phyloP scores from a whole-genome alignment of 345 rosid genomes.

The Cardamine chenopodiifolia region DNA sequence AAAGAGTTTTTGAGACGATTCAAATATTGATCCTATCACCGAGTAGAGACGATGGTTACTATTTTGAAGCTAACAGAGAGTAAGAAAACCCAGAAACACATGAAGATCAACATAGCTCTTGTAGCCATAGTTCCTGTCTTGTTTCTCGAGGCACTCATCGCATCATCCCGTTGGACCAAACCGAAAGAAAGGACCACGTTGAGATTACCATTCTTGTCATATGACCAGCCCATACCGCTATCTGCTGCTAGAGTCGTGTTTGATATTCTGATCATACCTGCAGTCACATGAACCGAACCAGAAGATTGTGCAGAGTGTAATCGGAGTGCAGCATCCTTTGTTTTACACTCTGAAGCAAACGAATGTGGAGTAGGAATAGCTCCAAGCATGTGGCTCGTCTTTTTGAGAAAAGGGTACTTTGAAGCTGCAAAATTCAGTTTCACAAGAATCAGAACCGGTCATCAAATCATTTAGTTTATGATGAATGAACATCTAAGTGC shows the following conservation, averaged over 20 bases:
- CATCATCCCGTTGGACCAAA: conserved; percentile 46
- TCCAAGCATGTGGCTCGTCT: conserved; percentile 81
- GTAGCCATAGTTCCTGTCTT: conserved; percentile 50
- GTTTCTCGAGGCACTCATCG: conserved; percentile 16
- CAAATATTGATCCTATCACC: conserved; percentile 44
- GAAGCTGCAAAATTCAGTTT: conserved; percentile 48
- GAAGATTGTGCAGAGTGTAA: conserved; percentile 72
- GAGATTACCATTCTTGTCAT: conserved; percentile 69
- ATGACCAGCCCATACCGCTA: conserved; percentile 61
- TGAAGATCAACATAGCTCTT: conserved; percentile 53
- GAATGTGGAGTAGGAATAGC: conserved; percentile 77
- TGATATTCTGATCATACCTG: conserved; percentile 90
- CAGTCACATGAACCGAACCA: conserved; percentile 78
- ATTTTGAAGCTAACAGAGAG: conserved; percentile 70
- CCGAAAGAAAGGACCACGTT: conserved; percentile 63
- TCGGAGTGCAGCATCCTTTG: conserved; percentile 66
- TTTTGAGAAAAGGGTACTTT: conserved; percentile 73
- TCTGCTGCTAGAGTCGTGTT: conserved; percentile 35
- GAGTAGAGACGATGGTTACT: conserved; percentile 56
- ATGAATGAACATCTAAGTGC: conserved; percentile 21
- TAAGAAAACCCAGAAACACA: conserved; percentile 69
- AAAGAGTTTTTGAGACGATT: not conserved
- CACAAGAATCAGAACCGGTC: not conserved
- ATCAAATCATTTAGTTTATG: not conserved
- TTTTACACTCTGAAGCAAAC: conserved; percentile 70